phyloP scores from a whole-genome alignment of 371 early-diverging fungal species.

The Apophysomyces ossiformis region DNA sequence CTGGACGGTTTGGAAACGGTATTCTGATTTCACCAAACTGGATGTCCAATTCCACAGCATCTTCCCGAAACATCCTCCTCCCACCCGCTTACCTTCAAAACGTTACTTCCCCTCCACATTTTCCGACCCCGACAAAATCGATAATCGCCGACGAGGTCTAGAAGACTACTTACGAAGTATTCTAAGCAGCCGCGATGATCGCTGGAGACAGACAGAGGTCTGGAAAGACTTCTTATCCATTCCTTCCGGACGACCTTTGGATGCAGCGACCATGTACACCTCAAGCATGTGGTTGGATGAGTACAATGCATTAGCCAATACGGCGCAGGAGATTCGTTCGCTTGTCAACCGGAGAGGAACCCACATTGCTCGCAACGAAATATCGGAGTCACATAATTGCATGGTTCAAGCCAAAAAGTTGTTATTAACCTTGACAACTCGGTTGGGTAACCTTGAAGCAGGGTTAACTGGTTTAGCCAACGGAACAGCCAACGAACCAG shows the following conservation, averaged over 20 bases:
- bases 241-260: conserved; percentile 59
- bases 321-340: conserved; percentile 75
- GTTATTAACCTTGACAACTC: conserved; percentile 56
- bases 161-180: conserved; percentile 83
- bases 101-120: conserved; percentile 68
- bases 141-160: conserved; percentile 81
- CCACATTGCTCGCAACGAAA: conserved; percentile 73
- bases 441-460: conserved; percentile 60
- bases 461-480: conserved; percentile 60
- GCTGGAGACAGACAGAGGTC: conserved; percentile 76
- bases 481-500: conserved; percentile 31
- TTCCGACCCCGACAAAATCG: conserved; percentile 70
- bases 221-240: conserved; percentile 83
- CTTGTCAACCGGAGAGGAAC: conserved; percentile 71
- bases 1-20: conserved; percentile 90
- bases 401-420: conserved; percentile 80
- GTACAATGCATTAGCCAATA: conserved; percentile 62
- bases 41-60: conserved; percentile 50
- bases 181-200: conserved; percentile 71
- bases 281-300: conserved; percentile 90
- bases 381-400: conserved; percentile 78
- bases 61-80: conserved; percentile 68
- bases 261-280: conserved; percentile 49
- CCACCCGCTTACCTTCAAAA: conserved; percentile 70
- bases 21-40: conserved; percentile 82